A percentile compares a stretch with the other conserved stretches of the same genome.
These are phyloP conservation scores for Chlorella sp. DNA, from an alignment of 139 green algal species.

Conservation along the genomic window DNA sequence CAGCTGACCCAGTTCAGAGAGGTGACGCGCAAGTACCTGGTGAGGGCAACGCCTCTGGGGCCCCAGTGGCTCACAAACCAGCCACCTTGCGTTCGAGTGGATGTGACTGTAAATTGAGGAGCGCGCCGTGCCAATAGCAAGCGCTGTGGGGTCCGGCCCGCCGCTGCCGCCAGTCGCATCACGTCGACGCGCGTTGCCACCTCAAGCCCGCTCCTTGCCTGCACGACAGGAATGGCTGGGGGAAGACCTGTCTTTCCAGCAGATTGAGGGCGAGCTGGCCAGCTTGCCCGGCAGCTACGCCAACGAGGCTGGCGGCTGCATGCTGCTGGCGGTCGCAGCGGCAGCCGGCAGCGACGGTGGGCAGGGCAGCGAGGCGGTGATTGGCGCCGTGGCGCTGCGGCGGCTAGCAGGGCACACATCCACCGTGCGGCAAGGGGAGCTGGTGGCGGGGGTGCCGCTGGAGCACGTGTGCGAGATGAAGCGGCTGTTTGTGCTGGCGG, in stretches of 20 bases:
- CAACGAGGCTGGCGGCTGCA: constrained; percentile 11
- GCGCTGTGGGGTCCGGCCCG: background rate
- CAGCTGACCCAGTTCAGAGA: constrained; percentile 36
- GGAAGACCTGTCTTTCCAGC: constrained; percentile 49
- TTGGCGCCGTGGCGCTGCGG: constrained; percentile 45
- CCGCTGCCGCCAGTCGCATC: background rate
- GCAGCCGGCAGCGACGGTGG: background rate
- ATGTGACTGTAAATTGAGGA: too few species aligned
- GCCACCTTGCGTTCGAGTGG: too few species aligned
- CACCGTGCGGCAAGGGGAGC: background rate
- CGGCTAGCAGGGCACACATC: constrained; percentile 24
- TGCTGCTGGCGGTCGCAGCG: constrained; percentile 36
- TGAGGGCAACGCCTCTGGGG: background rate
- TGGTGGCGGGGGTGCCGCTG: constrained; percentile 20
- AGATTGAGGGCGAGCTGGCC: constrained; percentile 35
- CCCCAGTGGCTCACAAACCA: too few species aligned
- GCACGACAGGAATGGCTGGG: constrained; percentile 39
- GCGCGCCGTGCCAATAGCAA: too few species aligned
- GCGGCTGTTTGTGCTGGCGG: constrained; percentile 45
- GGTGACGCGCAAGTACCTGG: constrained; percentile 29
- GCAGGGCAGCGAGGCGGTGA: background rate
- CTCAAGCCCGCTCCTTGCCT: background rate
- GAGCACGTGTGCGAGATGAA: constrained; percentile 49
- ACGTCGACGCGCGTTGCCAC: too few species aligned
- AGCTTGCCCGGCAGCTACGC: constrained; percentile 46